Percentiles rank a stretch among this genome's conserved stretches.
Conservation (phyloP, 2,329 filamentous ascomycete species). For the Lachnellula hyalina region DNA sequence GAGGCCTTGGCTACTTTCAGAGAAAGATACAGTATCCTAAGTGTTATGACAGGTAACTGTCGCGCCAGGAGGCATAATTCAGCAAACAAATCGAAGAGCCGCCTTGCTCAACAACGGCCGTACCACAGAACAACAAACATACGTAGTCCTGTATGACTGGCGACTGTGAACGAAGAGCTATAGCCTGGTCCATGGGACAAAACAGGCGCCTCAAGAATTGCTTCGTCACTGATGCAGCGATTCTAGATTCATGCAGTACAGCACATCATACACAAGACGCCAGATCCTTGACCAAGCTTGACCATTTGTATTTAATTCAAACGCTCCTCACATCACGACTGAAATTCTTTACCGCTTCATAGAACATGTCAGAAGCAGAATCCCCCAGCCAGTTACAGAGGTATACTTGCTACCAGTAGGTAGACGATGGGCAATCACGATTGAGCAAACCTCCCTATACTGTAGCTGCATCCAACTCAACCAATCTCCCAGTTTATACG, state of each 20-base stretch:
- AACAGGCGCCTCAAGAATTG: slow-evolving; percentile 6
- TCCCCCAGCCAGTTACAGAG: slow-evolving; percentile 1
- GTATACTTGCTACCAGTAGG: neutral
- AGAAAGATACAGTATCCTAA: slow-evolving; percentile 10
- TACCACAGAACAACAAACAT: slow-evolving; percentile 22
- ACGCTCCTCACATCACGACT: slow-evolving; percentile 10
- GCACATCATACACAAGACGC: slow-evolving; percentile 12
- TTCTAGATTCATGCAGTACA: slow-evolving; percentile 13
- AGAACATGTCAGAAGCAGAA: slow-evolving; percentile 11
- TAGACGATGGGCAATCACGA: slow-evolving; percentile 8
- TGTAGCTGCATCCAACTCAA: slow-evolving; percentile 5
- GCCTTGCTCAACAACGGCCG: slow-evolving; percentile 16
- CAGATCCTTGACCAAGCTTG: slow-evolving; percentile 3
- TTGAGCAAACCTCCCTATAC: slow-evolving; percentile 18
- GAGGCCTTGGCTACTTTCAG: slow-evolving; percentile 20
- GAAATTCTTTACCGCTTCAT: slow-evolving; percentile 14
- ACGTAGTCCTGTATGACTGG: slow-evolving; percentile 17
- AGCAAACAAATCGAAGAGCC: slow-evolving; percentile 25
- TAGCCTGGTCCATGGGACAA: slow-evolving; percentile 1
- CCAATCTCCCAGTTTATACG: slow-evolving; percentile 10
- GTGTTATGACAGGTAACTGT: slow-evolving; percentile 23
- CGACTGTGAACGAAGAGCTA: slow-evolving; percentile 3
- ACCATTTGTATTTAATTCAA: slow-evolving; percentile 16
- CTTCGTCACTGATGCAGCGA: slow-evolving; percentile 12
- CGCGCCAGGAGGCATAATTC: slow-evolving; percentile 15